Evolutionary conservation across 192 early-diverging fungal species (phyloP).

Genomic region (Polychytrium aggregatum): DNA sequence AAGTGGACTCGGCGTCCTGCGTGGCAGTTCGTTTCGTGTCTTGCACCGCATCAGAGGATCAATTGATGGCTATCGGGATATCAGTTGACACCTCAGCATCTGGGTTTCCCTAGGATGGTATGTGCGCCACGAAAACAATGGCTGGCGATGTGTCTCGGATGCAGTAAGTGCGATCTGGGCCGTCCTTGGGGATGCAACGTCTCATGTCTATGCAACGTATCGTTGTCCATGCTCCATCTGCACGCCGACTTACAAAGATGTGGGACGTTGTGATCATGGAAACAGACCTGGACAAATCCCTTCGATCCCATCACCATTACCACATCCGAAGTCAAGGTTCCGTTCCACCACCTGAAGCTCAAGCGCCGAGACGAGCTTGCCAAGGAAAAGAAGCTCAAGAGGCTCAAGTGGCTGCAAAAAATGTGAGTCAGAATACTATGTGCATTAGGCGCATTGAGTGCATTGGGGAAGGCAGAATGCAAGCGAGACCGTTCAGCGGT

Average conservation of each 20-base stretch:
- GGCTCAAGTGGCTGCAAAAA: constrained; percentile 41
- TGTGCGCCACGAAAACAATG: too few species aligned
- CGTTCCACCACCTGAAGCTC: constrained; percentile 34
- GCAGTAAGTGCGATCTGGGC: too few species aligned
- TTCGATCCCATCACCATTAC: not conserved
- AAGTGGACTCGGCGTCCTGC: not conserved
- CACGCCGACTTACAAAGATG: not conserved
- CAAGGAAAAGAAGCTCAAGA: constrained; percentile 18
- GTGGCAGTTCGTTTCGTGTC: not conserved
- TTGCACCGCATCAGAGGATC: constrained; percentile 3
- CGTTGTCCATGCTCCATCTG: not conserved
- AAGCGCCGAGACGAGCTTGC: constrained; percentile 31
- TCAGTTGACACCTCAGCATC: too few species aligned
- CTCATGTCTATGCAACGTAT: not conserved
- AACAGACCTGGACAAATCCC: too few species aligned
- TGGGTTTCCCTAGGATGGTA: too few species aligned
- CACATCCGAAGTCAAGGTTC: constrained; percentile 12
- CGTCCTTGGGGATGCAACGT: too few species aligned
- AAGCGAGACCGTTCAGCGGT: constrained; percentile 17
- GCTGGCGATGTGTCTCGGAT: too few species aligned
- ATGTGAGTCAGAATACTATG: constrained; percentile 18
- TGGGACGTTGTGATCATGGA: too few species aligned
- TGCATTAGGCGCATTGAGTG: not conserved
- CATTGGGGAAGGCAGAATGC: constrained; percentile 3
- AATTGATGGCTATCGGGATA: too few species aligned